phyloP scores from a whole-genome alignment of 257 asterid species.

The Primulina huaijiensis region DNA sequence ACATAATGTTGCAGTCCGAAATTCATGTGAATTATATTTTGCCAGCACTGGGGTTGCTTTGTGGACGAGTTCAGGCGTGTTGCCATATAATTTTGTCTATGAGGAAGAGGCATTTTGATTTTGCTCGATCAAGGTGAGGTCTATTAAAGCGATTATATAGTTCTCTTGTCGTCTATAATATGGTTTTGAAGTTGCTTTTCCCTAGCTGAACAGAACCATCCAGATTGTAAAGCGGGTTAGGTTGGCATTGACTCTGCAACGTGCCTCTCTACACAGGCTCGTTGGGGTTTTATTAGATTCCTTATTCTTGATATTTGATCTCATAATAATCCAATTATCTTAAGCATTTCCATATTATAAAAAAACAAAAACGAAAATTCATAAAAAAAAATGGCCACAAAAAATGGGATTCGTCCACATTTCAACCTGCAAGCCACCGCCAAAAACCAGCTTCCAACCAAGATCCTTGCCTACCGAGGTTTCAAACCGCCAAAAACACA shows the following conservation, averaged over 20 bases:
- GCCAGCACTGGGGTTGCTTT: constrained; percentile 14
- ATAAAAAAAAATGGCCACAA: constrained; percentile 35
- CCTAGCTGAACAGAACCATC: neutral
- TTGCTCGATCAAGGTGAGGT: neutral
- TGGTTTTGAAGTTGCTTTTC: neutral
- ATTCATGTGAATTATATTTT: neutral
- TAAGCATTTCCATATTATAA: neutral
- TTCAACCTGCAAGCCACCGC: constrained; percentile 25
- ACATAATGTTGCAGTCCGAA: neutral
- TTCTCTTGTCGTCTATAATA: neutral
- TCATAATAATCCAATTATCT: neutral
- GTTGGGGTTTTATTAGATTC: neutral
- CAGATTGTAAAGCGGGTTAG: neutral
- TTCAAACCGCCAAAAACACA: neutral
- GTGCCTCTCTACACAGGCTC: neutral
- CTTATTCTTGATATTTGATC: neutral
- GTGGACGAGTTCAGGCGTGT: constrained; percentile 11
- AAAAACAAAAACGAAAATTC: neutral
- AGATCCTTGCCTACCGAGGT: constrained; percentile 9
- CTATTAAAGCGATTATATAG: neutral
- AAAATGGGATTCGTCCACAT: constrained; percentile 21
- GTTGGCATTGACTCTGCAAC: neutral
- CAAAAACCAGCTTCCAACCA: neutral
- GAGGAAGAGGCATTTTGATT: neutral
- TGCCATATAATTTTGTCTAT: constrained; percentile 7